These are phyloP conservation scores for Suhomyces panamericanus DNA, from an alignment of 1,139 yeast genomes.

Conservation along the genomic window DNA sequence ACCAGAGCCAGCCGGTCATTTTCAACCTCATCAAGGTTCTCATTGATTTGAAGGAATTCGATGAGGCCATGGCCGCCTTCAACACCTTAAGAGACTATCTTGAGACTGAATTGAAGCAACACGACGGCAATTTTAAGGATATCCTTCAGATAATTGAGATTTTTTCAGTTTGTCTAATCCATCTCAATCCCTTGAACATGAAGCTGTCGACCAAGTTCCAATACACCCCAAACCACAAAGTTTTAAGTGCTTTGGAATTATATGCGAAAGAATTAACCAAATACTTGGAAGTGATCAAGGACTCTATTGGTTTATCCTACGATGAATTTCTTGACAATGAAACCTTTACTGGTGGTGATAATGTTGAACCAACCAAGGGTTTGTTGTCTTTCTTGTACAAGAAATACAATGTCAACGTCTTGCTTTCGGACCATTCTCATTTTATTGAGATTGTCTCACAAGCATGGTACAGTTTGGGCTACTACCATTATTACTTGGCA, in stretches of 20 bases:
- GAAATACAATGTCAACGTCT: conserved; percentile 37
- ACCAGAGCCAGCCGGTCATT: conserved; percentile 40
- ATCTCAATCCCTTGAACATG: conserved; percentile 41
- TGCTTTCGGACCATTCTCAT: conserved; percentile 31
- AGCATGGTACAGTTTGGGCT: conserved; percentile 44
- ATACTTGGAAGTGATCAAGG: conserved; percentile 29
- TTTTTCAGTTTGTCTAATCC: conserved; percentile 35
- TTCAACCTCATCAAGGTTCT: conserved; percentile 36
- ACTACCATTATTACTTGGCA: conserved; percentile 33
- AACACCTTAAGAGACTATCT: conserved; percentile 38
- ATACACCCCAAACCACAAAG: conserved; percentile 25
- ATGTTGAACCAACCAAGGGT: conserved; percentile 1
- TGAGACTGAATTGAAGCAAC: conserved; percentile 36
- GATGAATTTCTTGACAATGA: conserved; percentile 8
- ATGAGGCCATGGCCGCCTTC: conserved; percentile 48
- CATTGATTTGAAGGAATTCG: conserved; percentile 39
- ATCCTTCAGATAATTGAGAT: conserved; percentile 39
- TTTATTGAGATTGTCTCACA: conserved; percentile 35
- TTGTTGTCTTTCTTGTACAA: conserved; percentile 39
- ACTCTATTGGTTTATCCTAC: conserved; percentile 31
- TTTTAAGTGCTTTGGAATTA: conserved; percentile 22
- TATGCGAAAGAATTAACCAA: conserved; percentile 22
- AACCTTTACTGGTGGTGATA: conserved; percentile 7
- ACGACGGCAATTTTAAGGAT: conserved; percentile 35
- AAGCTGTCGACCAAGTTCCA: conserved; percentile 26